These are phyloP conservation scores for Candida ipomoeae DNA, from an alignment of 805 yeast species.

Conservation along the genomic window DNA sequence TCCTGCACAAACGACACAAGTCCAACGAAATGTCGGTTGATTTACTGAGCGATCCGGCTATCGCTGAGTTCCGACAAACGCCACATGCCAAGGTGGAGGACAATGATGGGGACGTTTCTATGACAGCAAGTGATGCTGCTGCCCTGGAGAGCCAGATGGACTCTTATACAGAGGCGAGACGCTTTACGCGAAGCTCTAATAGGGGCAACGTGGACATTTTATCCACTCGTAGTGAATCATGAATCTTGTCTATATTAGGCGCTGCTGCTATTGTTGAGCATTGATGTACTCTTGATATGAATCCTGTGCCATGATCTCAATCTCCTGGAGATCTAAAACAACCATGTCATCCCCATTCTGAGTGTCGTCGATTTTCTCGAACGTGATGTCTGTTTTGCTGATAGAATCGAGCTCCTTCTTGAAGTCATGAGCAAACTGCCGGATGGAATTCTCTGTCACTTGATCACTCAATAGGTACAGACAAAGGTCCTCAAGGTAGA, in stretches of 20 bases:
- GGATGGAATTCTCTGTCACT: slow-evolving; percentile 54
- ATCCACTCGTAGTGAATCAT: background rate
- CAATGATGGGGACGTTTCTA: slow-evolving; percentile 15
- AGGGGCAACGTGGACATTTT: slow-evolving; percentile 2
- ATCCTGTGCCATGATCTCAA: slow-evolving; percentile 18
- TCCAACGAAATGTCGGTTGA: slow-evolving; percentile 28
- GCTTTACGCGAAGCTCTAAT: background rate
- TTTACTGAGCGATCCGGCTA: slow-evolving; percentile 11
- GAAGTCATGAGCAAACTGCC: slow-evolving; percentile 65
- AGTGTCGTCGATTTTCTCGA: slow-evolving; percentile 44
- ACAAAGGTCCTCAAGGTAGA: slow-evolving; percentile 72
- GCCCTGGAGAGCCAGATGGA: background rate
- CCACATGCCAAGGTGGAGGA: background rate
- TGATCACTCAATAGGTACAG: slow-evolving; percentile 65
- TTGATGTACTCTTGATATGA: slow-evolving; percentile 8
- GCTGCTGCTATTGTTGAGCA: background rate
- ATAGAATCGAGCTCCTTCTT: slow-evolving; percentile 38
- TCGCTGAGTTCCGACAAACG: slow-evolving; percentile 1
- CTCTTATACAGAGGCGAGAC: background rate
- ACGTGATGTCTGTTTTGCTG: slow-evolving; percentile 46
- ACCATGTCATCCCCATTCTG: slow-evolving; percentile 19
- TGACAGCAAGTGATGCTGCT: slow-evolving; percentile 14
- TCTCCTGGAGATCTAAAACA: slow-evolving; percentile 15
- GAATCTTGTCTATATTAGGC: background rate
- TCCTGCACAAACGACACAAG: slow-evolving; percentile 37